Evolutionary conservation across 495 filamentous ascomycete genomes (phyloP).

Genomic region (Lasiosphaeria hispida): DNA sequence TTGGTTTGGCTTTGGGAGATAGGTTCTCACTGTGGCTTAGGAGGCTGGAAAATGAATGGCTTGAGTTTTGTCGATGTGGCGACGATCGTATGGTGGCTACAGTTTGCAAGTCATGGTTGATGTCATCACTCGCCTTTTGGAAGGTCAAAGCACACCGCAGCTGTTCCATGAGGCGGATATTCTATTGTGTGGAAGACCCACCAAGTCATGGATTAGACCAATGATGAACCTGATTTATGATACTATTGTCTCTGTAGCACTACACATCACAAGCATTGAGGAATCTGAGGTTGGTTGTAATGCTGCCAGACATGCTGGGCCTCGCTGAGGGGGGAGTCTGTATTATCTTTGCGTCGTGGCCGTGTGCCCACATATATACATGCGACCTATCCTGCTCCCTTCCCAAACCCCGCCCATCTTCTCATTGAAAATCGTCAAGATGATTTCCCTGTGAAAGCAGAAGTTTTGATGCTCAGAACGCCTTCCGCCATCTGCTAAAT

Average conservation of each 20-base stretch:
- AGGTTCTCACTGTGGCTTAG: slow-evolving; percentile 10
- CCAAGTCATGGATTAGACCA: no score
- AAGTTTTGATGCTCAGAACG: slow-evolving; percentile 51
- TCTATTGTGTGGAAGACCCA: no score
- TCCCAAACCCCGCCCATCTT: slow-evolving; percentile 21
- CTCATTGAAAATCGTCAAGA: slow-evolving; percentile 32
- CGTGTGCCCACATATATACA: slow-evolving; percentile 22
- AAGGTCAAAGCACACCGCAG: no score
- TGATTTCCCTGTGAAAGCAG: slow-evolving; percentile 33
- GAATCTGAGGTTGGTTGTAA: background rate
- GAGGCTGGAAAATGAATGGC: no score
- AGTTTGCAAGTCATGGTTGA: no score
- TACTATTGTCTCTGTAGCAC: background rate
- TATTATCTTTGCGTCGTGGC: slow-evolving; percentile 22
- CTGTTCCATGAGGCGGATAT: no score
- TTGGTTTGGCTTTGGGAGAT: slow-evolving; percentile 90
- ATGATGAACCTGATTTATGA: no score
- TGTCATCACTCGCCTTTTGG: no score
- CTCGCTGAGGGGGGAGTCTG: slow-evolving; percentile 29
- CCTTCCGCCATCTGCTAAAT: slow-evolving; percentile 42
- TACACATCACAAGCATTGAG: background rate
- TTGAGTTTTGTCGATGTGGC: no score
- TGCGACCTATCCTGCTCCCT: slow-evolving; percentile 27
- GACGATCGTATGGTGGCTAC: no score
- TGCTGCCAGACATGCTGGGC: background rate